Conservation (phyloP, 805 yeast species). For the Isabelozyma gotoi region DNA sequence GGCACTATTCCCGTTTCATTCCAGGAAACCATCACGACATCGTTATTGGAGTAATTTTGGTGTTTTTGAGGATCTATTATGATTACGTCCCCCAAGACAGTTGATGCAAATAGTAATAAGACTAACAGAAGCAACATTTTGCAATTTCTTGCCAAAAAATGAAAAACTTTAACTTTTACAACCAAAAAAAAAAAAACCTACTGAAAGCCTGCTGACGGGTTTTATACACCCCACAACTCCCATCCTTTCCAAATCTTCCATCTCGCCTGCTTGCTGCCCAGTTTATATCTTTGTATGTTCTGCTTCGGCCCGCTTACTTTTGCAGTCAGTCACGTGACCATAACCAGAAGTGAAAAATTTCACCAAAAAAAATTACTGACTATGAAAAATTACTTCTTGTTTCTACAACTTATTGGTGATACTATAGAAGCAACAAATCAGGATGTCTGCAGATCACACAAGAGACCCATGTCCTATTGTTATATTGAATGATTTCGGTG, state of each 20-base stretch:
- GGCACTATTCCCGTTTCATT: not conserved
- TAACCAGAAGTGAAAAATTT: not conserved
- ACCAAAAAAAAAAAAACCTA: not conserved
- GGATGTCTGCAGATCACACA: slow-evolving; percentile 92
- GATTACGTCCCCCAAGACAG: not conserved
- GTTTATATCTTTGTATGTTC: not conserved
- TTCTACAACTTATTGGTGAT: not conserved
- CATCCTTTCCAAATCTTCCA: too few relatives aligned
- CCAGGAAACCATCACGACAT: not conserved
- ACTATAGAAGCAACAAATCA: slow-evolving; percentile 4
- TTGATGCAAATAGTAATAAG: not conserved
- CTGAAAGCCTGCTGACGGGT: too few relatives aligned
- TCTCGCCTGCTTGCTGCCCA: not conserved
- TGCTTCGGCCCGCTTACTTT: not conserved
- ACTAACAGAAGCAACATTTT: not conserved
- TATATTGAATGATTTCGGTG: slow-evolving; percentile 95
- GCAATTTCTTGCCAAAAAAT: not conserved
- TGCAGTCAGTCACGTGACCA: not conserved
- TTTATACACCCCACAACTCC: too few relatives aligned
- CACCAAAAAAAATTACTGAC: not conserved
- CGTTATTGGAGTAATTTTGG: not conserved
- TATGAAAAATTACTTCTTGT: too few relatives aligned
- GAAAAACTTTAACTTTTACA: not conserved
- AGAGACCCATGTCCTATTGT: slow-evolving; percentile 99
- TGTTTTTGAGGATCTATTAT: not conserved